Evolutionary conservation across 1,139 yeast genomes (phyloP).

Genomic region (Wickerhamomyces sp.): DNA sequence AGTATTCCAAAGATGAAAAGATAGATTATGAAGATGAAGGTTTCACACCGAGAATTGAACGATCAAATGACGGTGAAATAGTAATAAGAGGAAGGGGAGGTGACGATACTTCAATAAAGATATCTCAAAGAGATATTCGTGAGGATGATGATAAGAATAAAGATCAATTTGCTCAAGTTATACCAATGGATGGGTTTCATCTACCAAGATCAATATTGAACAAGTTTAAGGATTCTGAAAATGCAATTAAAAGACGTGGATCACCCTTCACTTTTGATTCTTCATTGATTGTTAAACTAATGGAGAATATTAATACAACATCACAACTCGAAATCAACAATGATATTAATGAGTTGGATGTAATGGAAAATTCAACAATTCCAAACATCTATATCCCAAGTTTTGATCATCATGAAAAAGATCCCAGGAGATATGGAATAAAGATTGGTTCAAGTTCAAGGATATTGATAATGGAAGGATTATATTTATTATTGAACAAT

Average conservation of each 20-base stretch:
- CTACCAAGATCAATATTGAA: conserved; percentile 52
- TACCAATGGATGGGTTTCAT: conserved; percentile 85
- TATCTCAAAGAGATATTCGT: not conserved
- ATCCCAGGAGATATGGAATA: conserved; percentile 50
- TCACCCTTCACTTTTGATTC: conserved; percentile 85
- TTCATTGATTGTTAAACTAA: conserved; percentile 15
- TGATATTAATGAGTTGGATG: conserved; percentile 9
- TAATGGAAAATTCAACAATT: conserved; percentile 14
- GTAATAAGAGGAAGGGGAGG: conserved; percentile 33
- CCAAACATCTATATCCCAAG: conserved; percentile 55
- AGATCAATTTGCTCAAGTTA: conserved; percentile 31
- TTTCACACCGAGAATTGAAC: conserved; percentile 25
- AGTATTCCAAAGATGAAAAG: conserved; percentile 25
- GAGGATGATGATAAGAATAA: conserved; percentile 1
- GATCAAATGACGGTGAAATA: conserved; percentile 4
- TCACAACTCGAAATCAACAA: conserved; percentile 5
- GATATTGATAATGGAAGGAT: conserved; percentile 58
- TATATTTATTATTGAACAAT: conserved; percentile 48
- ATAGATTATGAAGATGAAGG: conserved; percentile 45
- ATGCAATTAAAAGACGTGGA: conserved; percentile 66
- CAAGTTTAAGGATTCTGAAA: conserved; percentile 45
- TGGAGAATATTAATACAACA: conserved; percentile 12
- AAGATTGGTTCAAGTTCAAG: conserved; percentile 36
- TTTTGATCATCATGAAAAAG: conserved; percentile 67
- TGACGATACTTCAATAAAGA: conserved; percentile 20